phyloP scores from a whole-genome alignment of 1,284 basidiomycete species.

The Pseudozyma sp. region DNA sequence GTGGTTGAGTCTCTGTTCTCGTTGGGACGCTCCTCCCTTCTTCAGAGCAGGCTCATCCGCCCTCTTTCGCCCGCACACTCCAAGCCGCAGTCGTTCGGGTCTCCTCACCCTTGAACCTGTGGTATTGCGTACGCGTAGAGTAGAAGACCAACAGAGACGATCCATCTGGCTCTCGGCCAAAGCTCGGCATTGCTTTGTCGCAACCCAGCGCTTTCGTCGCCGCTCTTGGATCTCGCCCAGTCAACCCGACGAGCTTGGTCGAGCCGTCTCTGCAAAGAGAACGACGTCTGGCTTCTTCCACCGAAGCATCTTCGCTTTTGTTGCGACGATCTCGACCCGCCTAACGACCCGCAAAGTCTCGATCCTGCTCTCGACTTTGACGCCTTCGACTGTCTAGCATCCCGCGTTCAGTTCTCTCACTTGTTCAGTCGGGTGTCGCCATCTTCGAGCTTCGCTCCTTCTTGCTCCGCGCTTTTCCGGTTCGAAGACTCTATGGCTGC shows the following conservation, averaged over 20 bases:
- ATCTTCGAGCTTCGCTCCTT: background rate
- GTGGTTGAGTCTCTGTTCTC: constrained; percentile 30
- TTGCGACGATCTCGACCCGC: too few relatives aligned
- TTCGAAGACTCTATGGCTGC: constrained; percentile 38
- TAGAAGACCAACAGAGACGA: constrained; percentile 28
- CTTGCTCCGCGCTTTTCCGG: background rate
- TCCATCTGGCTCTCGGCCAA: constrained; percentile 21
- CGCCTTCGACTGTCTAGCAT: background rate
- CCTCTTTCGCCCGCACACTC: constrained; percentile 19
- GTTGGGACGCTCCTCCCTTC: constrained; percentile 32
- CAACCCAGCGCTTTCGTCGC: background rate
- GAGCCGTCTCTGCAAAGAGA: too few relatives aligned
- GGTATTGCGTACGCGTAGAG: constrained; percentile 22
- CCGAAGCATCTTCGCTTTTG: too few relatives aligned
- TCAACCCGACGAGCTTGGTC: constrained; percentile 13
- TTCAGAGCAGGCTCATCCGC: constrained; percentile 40
- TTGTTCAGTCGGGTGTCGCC: background rate
- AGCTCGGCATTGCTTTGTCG: constrained; percentile 12
- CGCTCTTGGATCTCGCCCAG: constrained; percentile 1
- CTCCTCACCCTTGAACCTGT: constrained; percentile 5
- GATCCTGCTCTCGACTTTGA: constrained; percentile 1
- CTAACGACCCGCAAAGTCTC: too few relatives aligned
- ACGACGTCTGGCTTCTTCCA: too few relatives aligned
- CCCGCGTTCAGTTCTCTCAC: too few relatives aligned
- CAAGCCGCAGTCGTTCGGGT: constrained; percentile 18